Conservation (phyloP, 306 rosid species). For the Oemleria cerasiformis region DNA sequence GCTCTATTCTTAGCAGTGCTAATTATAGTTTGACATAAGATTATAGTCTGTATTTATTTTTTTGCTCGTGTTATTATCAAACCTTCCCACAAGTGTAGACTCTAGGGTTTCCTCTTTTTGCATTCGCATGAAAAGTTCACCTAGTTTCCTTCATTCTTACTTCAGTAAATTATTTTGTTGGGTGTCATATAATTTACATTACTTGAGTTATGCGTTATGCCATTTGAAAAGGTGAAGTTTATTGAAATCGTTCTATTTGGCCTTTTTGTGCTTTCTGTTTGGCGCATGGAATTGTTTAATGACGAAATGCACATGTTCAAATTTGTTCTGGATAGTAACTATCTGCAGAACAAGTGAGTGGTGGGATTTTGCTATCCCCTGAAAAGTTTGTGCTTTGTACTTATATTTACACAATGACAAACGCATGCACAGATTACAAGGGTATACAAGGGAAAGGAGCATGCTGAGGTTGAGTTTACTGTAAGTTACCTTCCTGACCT, state of each 20-base stretch:
- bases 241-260: background rate
- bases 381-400: background rate
- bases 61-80: too few species aligned
- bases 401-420: conserved; percentile 1
- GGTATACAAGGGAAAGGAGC: conserved; percentile 43
- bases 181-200: background rate
- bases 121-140: background rate
- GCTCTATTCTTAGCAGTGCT: conserved; percentile 22
- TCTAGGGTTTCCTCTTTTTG: background rate
- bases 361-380: background rate
- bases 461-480: conserved; percentile 43
- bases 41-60: background rate
- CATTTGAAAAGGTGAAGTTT: background rate
- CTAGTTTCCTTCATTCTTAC: background rate
- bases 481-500: conserved; percentile 18
- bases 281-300: background rate
- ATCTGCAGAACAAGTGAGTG: background rate
- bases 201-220: background rate
- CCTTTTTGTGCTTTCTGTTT: background rate
- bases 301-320: background rate
- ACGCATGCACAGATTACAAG: conserved; percentile 34
- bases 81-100: background rate
- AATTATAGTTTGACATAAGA: background rate
- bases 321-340: background rate
- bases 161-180: background rate